phyloP scores from a whole-genome alignment of 768 basidiomycete genomes.

The Russula brevipes region DNA sequence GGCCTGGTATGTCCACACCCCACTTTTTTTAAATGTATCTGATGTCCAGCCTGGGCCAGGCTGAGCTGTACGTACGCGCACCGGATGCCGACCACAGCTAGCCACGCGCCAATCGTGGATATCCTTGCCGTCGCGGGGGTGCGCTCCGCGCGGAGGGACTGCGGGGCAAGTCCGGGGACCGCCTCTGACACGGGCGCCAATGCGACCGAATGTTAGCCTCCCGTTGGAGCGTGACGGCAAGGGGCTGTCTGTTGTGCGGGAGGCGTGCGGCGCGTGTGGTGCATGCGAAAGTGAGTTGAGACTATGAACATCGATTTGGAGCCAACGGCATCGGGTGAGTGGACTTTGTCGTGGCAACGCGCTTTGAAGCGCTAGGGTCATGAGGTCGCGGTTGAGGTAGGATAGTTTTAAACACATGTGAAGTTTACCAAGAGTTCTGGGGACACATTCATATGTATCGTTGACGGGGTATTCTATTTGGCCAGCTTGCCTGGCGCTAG shows the following conservation, averaged over 20 bases:
- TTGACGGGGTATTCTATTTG: too few species aligned
- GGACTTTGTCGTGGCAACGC: conserved; percentile 17
- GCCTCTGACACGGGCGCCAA: background rate
- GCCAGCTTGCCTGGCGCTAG: background rate
- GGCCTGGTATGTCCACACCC: conserved; percentile 42
- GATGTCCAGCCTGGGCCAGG: conserved; percentile 32
- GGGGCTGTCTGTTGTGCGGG: conserved; percentile 24
- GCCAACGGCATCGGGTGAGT: conserved; percentile 23
- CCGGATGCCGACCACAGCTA: conserved; percentile 73
- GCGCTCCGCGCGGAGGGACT: conserved; percentile 2
- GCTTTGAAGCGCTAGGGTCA: too few species aligned
- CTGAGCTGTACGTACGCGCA: conserved; percentile 70
- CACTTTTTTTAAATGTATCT: background rate
- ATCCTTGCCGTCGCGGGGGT: conserved; percentile 63
- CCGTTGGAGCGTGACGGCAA: conserved; percentile 19
- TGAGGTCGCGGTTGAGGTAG: too few species aligned
- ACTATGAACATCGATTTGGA: conserved; percentile 18
- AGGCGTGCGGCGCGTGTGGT: conserved; percentile 13
- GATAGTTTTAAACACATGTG: background rate
- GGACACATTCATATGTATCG: too few species aligned
- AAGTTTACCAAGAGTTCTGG: background rate
- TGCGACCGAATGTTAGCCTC: conserved; percentile 1
- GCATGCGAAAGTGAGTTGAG: conserved; percentile 13
- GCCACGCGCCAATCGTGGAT: conserved; percentile 66
- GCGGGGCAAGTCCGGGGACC: background rate